Base-by-base conservation (phyloP, 176 grass and related monocot species). In the Dactylis glomerata region DNA sequence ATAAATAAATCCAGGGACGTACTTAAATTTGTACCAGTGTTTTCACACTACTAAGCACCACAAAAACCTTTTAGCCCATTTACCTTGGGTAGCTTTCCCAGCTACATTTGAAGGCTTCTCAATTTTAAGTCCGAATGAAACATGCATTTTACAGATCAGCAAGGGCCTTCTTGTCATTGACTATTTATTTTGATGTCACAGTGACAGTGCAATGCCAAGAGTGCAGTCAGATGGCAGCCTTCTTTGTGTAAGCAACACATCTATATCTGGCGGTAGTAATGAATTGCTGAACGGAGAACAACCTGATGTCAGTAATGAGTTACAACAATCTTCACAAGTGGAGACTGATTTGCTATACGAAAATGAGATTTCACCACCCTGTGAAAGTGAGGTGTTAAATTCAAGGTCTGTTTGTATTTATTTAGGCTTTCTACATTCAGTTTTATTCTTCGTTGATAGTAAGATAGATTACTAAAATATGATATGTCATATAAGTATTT, bases 151-250 rank as follows among this genome's bases (percentile, higher is more conserved):
- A 5, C 88, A 54, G 49, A 47, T 49, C 41, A 84, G 33, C 44
- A 63, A 58, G 28, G 74, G 27, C 37, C 20, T 58, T 84, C 44
- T 36, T 76, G 32, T 30, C 70, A 84, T 79, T 64, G 38, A 72
- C 78, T 74, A 23, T 81, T 46, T 73, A 66, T 64, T 95, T 88
- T 89, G 57, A 84, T 88, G 75, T 66, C 77, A 65, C 89, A 98
- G 96, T 73, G 86, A 75, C 85, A 92, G 93, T 80, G 83, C 69
- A 84, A 70, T 90, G 62, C 95, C 92, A 95, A 95, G 93, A 83
- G 77, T 87, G 68, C 78, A 82, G 71, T 95, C 96, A n/a, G 96
- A 90, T 87, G 93, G 89, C 70, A 95, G 82, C 70, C 89, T 95
- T 85, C 85, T 93, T 82, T 57, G 30, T 80, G 86, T 73, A 81